These are phyloP conservation scores for Fusarium dlaminii DNA, from an alignment of 2,329 filamentous ascomycete species.

Conservation along the genomic window DNA sequence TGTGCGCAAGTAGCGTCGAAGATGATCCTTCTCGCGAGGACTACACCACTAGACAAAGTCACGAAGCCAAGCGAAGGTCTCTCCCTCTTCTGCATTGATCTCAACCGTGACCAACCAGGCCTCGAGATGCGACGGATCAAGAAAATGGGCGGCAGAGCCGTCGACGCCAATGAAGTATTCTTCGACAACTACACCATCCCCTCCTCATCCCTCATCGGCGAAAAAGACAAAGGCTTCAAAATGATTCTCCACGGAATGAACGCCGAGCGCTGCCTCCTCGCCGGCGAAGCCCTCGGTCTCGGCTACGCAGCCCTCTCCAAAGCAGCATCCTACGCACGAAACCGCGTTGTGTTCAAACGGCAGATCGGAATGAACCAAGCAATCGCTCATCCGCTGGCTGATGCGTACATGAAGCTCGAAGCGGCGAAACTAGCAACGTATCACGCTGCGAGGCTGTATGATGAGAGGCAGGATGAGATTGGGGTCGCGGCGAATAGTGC, in stretches of 20 bases:
- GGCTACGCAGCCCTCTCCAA: conserved; percentile 76
- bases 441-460: conserved; percentile 71
- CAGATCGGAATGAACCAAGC: conserved; percentile 74
- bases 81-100: conserved; percentile 82
- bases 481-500: conserved; percentile 75
- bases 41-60: conserved; percentile 73
- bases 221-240: conserved; percentile 80
- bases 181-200: conserved; percentile 81
- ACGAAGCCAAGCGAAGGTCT: conserved; percentile 78
- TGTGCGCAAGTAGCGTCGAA: conserved; percentile 83
- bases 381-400: conserved; percentile 72
- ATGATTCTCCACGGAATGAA: conserved; percentile 85
- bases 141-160: conserved; percentile 86
- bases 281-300: conserved; percentile 81
- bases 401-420: conserved; percentile 72
- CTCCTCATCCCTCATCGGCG: conserved; percentile 71
- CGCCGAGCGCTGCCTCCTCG: conserved; percentile 77
- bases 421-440: conserved; percentile 72
- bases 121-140: conserved; percentile 77
- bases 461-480: conserved; percentile 63
- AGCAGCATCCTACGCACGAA: conserved; percentile 72
- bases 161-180: conserved; percentile 89
- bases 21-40: conserved; percentile 85
- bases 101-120: conserved; percentile 68
- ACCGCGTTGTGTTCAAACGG: conserved; percentile 72